Evolutionary conservation across 2,329 filamentous ascomycete species (phyloP).

Genomic region (Trichoderma polysporum): DNA sequence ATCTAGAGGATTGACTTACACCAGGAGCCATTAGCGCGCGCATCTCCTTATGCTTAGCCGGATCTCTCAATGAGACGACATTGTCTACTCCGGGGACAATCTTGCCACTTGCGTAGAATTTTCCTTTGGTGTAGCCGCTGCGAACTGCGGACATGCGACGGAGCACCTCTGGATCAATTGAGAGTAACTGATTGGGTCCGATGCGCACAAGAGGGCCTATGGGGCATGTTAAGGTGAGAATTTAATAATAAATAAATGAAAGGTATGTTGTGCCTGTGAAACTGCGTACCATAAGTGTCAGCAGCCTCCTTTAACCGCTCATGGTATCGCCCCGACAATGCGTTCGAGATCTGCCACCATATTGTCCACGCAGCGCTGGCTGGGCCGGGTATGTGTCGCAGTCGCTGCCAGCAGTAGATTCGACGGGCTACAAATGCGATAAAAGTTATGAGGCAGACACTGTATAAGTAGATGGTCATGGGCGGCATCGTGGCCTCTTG

Average conservation of each 20-base stretch:
- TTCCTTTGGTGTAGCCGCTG: slow-evolving; percentile 37
- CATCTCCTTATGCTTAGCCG: slow-evolving; percentile 45
- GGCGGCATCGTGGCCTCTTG: background rate
- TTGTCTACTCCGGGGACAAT: slow-evolving; percentile 56
- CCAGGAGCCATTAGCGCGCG: slow-evolving; percentile 46
- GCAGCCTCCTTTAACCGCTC: slow-evolving; percentile 29
- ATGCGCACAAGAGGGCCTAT: slow-evolving; percentile 35
- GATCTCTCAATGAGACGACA: slow-evolving; percentile 51
- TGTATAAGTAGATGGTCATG: background rate
- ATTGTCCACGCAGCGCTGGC: slow-evolving; percentile 29
- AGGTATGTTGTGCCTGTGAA: background rate
- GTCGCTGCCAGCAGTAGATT: slow-evolving; percentile 29
- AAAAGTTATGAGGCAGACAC: background rate
- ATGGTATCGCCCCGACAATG: slow-evolving; percentile 32
- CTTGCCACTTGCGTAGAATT: slow-evolving; percentile 49
- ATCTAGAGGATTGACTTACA: slow-evolving; percentile 31
- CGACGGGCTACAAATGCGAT: background rate
- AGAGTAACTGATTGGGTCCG: slow-evolving; percentile 44
- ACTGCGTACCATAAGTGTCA: slow-evolving; percentile 28
- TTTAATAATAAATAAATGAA: background rate
- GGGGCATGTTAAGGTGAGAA: background rate
- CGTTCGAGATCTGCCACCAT: slow-evolving; percentile 33
- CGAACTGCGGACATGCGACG: slow-evolving; percentile 40
- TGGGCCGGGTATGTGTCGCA: slow-evolving; percentile 33
- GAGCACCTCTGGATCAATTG: slow-evolving; percentile 40